Evolutionary conservation across 306 rosid species (phyloP), one percentile per base, ranked within the genome.

Genomic region (Citrullus colocynthis): DNA sequence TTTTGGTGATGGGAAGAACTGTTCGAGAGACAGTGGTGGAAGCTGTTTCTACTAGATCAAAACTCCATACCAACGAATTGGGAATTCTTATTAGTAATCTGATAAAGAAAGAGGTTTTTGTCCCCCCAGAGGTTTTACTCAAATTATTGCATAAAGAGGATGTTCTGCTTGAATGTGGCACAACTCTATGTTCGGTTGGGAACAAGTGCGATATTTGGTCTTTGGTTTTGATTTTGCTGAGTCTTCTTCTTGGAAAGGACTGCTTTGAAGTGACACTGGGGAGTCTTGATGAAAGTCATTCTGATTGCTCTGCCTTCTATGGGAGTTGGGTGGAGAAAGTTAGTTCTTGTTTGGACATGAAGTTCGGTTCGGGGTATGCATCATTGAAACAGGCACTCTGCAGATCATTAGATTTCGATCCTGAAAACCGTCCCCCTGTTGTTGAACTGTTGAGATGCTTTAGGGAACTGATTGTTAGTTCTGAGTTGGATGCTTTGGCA

Each of bases 151-250:
- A 65, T 76, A 86, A 78, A 78, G 85, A 83, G 78, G 83, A 72
- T 17, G 4, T 75, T 74, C 77, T 16, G n/a, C 71, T 57, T 6
- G 89, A 88, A 79, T 65, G 80, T 83, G 88, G 66, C 74, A 55
- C 71, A 32, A 49, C 82, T 2, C 77, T 81, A 51, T 65, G 83
- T 85, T 78, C 82, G 4, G 58, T 85, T n/a, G 89, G 90, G 60
- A 79, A 34, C 84, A 78, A 89, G 79, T 85, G 95, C 2, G 97
- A 94, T 86, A 85, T 87, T 56, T 94, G 96, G 96, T 87, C 95
- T 61, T 80, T 89, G 80, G 94, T 87, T 78, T 88, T 89, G 82
- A 84, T 89, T 24, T 76, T 93, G 78, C 63, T 90, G 67, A 79
- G 76, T 78, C 83, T 90, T 80, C 85, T 94, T 24, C 52, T 88